Conservation (phyloP, 129 eudicot species). For the Rutidosis leptorrhynchoides region DNA sequence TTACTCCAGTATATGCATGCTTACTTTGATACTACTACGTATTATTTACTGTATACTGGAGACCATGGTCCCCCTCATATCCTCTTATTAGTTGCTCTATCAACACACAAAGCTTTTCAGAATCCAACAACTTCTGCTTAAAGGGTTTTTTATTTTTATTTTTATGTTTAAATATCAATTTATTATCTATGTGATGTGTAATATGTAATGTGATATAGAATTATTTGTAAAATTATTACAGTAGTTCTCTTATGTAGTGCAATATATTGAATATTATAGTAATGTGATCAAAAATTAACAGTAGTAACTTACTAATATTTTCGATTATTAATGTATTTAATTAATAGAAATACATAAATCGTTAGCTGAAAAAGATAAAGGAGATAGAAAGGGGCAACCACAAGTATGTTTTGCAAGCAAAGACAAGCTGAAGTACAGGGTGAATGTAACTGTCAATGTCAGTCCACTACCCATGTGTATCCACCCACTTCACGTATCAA, state of each 20-base stretch:
- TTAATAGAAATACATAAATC: neutral
- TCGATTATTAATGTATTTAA: no score
- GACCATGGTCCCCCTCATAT: slow-evolving; percentile 17
- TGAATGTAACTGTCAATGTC: slow-evolving; percentile 30
- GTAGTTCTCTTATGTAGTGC: no score
- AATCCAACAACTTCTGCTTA: slow-evolving; percentile 11
- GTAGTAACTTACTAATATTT: neutral
- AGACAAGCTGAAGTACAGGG: slow-evolving; percentile 19
- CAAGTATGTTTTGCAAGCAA: slow-evolving; percentile 42
- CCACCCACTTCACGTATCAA: slow-evolving; percentile 29
- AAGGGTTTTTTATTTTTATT: no score
- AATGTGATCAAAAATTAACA: neutral
- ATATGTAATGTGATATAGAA: no score
- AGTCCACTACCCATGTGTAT: slow-evolving; percentile 28
- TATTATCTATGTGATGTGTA: no score
- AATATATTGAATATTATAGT: no score
- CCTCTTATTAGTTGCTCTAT: slow-evolving; percentile 10
- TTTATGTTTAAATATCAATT: no score
- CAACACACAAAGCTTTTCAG: slow-evolving; percentile 32
- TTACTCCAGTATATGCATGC: neutral
- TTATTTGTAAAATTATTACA: no score
- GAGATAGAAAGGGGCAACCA: slow-evolving; percentile 8
- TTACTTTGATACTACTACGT: slow-evolving; percentile 15
- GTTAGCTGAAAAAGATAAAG: neutral
- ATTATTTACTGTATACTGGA: neutral